Evolutionary conservation across 2,329 filamentous ascomycete species (phyloP), one percentile per base, ranked within the genome.

Genomic region (Sporothrix protearum): DNA sequence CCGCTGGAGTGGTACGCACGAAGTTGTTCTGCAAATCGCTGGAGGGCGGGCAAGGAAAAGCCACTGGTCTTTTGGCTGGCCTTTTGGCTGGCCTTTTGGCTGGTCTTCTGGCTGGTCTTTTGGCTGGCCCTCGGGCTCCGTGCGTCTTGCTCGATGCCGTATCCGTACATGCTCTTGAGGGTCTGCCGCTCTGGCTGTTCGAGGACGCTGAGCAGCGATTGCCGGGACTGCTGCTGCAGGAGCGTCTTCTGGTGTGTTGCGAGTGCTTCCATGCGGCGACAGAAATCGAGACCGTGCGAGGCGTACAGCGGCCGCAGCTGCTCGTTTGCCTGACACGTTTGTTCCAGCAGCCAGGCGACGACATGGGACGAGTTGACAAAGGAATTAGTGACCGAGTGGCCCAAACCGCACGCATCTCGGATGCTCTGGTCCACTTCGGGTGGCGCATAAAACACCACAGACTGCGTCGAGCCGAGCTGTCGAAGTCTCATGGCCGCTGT

Each of bases 401-500:
- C 73, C 63, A 83, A 82, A 0, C 76, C 71, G 16, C 80, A 77
- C 0, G 84, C 68, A 71, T 89, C 85, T 0, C 85, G 75, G 42
- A 92, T 89, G 73, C 85, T 89, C 36, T 87, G 85, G 45, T 90
- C 82, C 0, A 91, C 88, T 75, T 91, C 88, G 0, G 85, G 86
- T 0, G 88, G 87, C 0, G 85, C 83, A 25, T 88, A 83, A 66
- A 90, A 86, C 8, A 79, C 78, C 0, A 91, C 77, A 0, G 85
- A 85, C 71, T 91, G 88, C 0, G 85, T 86, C 0, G 82, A 81
- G 0, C 79, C 80, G 0, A 92, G 80, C 61, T 90, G 85, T 1
- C 90, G 83, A 0, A 92, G 78, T 72, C 89, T 80, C 89, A 92
- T 91, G 0, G 89, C 88, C 69, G 89, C 89, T 87, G 72, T 19